Base-by-base conservation (phyloP, 2,329 filamentous ascomycete genomes). In the Pseudocercospora macadamiae region DNA sequence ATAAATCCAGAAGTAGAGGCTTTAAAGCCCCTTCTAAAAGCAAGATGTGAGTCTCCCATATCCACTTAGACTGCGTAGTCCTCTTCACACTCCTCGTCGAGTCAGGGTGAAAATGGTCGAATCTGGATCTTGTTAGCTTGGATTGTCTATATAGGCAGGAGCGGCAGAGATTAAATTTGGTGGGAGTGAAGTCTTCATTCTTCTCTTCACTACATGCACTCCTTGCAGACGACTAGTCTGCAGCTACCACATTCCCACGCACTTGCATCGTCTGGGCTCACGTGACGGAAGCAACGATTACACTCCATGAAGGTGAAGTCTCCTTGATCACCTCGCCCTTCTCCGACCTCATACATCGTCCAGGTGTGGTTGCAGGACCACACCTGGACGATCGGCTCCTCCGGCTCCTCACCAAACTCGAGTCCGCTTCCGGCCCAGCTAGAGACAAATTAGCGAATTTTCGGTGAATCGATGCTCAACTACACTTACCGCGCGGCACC, bases 341-440 rank as follows among this genome's bases (percentile, higher is more conserved):
- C 2, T 57, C 32, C 3, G 55, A 36, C 9, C 1, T 47, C 9
- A 37, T 61, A 66, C 4, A 23, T 47, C n/a, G 19, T 16, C 55
- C 66, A 70, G 4, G 23, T 2, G 51, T 72, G 70, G 2, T 28
- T 4, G 58, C 70, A 72, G 5, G 64, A 64, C 68, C 70, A 71
- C 4, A 68, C 28, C 37, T 68, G 66, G 9, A n/a, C 14, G 5
- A 32, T 4, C 3, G 62, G 53, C 16, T 74, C 69, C 1, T 61
- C 65, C 3, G 75, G 75, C 55, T 77, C 75, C 0, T 68, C 65
- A 26, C 75, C 75, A 47, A 78, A 77, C 58, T 76, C 56, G 0
- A 70, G 42, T 19, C 62, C 64, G 28, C 62, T 51, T 0, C 59
- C 10, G 42, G 67, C 69, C 76, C 76, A 77, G 55, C 42, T 47